Base-by-base conservation (phyloP, 1,284 basidiomycete species). In the Flammula alnicola region DNA sequence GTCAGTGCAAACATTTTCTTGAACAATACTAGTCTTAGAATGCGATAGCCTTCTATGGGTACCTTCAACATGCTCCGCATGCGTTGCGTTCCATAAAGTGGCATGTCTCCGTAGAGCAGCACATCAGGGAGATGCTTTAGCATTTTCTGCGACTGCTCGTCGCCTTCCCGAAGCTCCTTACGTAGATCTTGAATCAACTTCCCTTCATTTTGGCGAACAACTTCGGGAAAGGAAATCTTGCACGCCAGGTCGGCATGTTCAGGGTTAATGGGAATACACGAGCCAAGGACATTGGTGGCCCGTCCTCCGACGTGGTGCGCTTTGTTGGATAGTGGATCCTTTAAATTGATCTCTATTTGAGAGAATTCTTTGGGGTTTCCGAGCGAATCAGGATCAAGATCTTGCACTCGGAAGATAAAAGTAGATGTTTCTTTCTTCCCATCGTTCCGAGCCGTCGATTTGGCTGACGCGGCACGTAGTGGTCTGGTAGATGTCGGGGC, bases 71-170 rank as follows among this genome's bases (percentile, higher is more conserved):
- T 41, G 11, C 47, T 45, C n/a, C 47, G 30, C 6, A 43, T 27
- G 5, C 40, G 45, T 9, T 20, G 16, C 14, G 45, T 52, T 22
- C 32, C 16, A 6, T 26, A 37, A 5, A 32, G 30, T 27, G 12
- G 33, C 6, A 52, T 25, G 7, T 52, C 44, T 4, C 50, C 50
- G 25, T 40, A 31, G 30, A 51, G 46, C 12, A 40, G 17, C 17
- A 51, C 3, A 14, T n/a, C 11, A 4, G 49, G 49, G 6, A 51
- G 31, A 23, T 51, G 42, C 3, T 49, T 39, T 1, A 44, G 29
- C 42, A 49, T 49, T 12, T 32, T n/a, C n/a, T n/a, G n/a, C n/a
- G n/a, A n/a, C 22, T 10, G 3, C 3, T 9, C 12, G 11, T 5
- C 42, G 14, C 12, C 31, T 30, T 9, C 17, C 16, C 2, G 40